phyloP scores from a whole-genome alignment of 2,329 filamentous ascomycete species.

The Alternaria gaisen region DNA sequence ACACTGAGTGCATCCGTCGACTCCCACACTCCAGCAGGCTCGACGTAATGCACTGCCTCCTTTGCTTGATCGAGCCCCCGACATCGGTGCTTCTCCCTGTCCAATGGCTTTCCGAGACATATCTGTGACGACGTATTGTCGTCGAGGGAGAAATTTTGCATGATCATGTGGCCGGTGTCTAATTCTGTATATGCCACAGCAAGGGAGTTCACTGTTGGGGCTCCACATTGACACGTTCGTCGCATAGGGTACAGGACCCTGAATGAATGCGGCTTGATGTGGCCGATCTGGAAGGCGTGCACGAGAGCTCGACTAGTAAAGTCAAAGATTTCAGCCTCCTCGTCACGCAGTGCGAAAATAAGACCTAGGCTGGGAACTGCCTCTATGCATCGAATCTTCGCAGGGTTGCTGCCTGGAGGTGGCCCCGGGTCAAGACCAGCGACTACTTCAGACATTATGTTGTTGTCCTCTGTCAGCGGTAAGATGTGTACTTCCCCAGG shows the following conservation, averaged over 20 bases:
- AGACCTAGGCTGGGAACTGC: conserved; percentile 66
- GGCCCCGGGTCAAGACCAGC: conserved; percentile 47
- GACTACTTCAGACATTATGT: conserved; percentile 45
- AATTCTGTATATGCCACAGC: conserved; percentile 70
- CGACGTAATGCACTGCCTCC: conserved; percentile 63
- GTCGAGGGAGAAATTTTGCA: conserved; percentile 69
- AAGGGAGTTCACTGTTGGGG: conserved; percentile 67
- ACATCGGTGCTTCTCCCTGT: conserved; percentile 42
- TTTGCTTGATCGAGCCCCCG: conserved; percentile 53
- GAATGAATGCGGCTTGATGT: conserved; percentile 67
- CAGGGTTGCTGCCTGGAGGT: conserved; percentile 48
- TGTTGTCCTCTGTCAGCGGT: conserved; percentile 30
- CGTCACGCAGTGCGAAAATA: conserved; percentile 67
- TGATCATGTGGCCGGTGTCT: conserved; percentile 68
- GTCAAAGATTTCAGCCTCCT: conserved; percentile 69
- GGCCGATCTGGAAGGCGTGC: conserved; percentile 69
- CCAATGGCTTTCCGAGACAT: conserved; percentile 61
- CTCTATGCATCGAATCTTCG: conserved; percentile 66
- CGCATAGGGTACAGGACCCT: conserved; percentile 66
- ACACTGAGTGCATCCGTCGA: conserved; percentile 67
- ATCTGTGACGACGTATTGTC: conserved; percentile 63
- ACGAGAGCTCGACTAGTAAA: conserved; percentile 64
- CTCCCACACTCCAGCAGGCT: conserved; percentile 73
- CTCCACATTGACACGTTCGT: conserved; percentile 62
- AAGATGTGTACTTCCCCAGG: conserved; percentile 48